These are phyloP conservation scores for Asterochloris sp. DNA, from an alignment of 139 green algal genomes.

Conservation along the genomic window DNA sequence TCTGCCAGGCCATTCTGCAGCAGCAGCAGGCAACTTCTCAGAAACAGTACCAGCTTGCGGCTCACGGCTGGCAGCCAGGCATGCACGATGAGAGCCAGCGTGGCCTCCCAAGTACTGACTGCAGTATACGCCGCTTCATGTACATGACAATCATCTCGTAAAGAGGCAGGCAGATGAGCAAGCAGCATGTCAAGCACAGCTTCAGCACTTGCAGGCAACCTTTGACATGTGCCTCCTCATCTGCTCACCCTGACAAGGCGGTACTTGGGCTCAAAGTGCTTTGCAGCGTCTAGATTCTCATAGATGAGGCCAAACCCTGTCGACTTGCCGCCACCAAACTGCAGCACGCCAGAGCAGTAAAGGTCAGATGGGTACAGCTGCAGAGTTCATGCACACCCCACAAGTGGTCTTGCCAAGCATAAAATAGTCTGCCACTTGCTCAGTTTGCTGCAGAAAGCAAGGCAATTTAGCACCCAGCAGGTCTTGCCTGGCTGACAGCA, in stretches of 20 bases:
- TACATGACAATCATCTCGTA: no score
- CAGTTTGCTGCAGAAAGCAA: not conserved
- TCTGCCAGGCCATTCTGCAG: conserved; percentile 80
- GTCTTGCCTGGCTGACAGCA: no score
- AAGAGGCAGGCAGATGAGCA: no score
- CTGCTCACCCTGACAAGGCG: conserved; percentile 74
- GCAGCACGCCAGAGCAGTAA: not conserved
- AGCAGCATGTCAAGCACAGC: no score
- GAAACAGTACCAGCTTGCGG: no score
- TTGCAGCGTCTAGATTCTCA: conserved; percentile 86
- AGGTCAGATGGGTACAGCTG: not conserved
- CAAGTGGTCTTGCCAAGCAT: not conserved
- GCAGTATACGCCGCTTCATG: not conserved
- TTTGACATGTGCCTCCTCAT: not conserved
- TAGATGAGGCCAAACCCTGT: conserved; percentile 99
- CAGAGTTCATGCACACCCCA: not conserved
- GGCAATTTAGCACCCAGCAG: no score
- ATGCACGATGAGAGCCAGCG: not conserved
- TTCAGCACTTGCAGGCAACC: no score
- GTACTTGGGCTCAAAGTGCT: conserved; percentile 99
- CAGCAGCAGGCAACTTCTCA: not conserved
- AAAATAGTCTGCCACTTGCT: not conserved
- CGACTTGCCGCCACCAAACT: conserved; percentile 99
- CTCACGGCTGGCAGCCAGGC: not conserved
- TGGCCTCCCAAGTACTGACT: not conserved